Evolutionary conservation across 1,284 basidiomycete species (phyloP), one percentile per base, ranked within the genome.

Genomic region (Moesziomyces sp.): DNA sequence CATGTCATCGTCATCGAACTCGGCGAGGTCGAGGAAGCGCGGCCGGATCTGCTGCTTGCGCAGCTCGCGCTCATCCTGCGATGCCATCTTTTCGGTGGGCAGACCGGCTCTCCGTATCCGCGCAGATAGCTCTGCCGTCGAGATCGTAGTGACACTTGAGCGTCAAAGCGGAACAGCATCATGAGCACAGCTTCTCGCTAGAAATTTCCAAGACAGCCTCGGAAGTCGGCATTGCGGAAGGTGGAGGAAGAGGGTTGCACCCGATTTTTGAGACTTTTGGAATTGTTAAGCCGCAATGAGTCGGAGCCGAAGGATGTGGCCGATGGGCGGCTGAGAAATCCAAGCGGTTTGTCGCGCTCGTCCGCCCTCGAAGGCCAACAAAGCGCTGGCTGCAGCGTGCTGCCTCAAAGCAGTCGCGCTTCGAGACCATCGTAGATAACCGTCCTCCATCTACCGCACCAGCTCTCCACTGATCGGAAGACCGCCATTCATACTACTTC

Each of bases 31-130:
- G 46, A 74, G 46, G 30, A 66, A 68, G 21, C 78, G 71, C 28
- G 78, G 78, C 5, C 78, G 68, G 8, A 80, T 70, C 46, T 58
- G 76, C 63, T 78, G 74, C 26, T 75, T 75, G 65, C 61, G 64
- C 33, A 63, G 47, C 45, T 63, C 45, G 2, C 60, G 56, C 57
- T 63, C 66, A 26, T 69, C 59, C 16, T 52, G 56, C 8, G 60
- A 63, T 33, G 66, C 19, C 66, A 69, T 69, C n/a, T 40, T 33
- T 40, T 33, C 10, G 30, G 13, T 33, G 30, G 13, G 9, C 30
- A 3, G 3, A 11, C 30, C 30, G 30, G 30, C 30, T 13, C 10
- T 10, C 30, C 11, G 30, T 33, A 33, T 33, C 30, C 3, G 7
- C 2, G 30, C 11, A 10, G 10, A 11, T 13, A 33, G 30, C 30